Conservation (phyloP, 495 filamentous ascomycete species). For the Eremomyces bilateralis region DNA sequence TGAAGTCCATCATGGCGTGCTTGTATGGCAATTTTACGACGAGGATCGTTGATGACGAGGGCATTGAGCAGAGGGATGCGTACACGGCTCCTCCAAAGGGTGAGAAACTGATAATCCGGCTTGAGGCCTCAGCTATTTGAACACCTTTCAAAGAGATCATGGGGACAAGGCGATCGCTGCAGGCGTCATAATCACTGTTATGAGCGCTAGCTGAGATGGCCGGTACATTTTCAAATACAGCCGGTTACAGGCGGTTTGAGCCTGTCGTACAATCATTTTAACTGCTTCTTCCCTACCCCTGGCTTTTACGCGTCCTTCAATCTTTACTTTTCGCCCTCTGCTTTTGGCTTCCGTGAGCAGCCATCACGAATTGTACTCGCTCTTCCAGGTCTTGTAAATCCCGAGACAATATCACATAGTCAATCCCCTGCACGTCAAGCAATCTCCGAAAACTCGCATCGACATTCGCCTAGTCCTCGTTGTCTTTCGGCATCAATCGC, state of each 20-base stretch:
- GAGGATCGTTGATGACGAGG: constrained; percentile 14
- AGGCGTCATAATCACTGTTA: too few relatives aligned
- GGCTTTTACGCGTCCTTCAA: too few relatives aligned
- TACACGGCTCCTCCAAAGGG: constrained; percentile 20
- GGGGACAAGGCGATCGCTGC: too few relatives aligned
- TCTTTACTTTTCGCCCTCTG: neutral
- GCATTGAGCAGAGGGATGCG: constrained; percentile 17
- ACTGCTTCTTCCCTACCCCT: too few relatives aligned
- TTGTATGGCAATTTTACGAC: constrained; percentile 18
- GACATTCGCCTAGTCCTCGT: constrained; percentile 20
- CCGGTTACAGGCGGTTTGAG: too few relatives aligned
- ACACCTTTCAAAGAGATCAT: too few relatives aligned
- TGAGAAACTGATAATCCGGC: constrained; percentile 11
- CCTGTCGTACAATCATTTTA: too few relatives aligned
- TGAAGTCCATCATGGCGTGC: constrained; percentile 20
- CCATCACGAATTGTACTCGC: constrained; percentile 5
- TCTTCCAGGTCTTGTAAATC: constrained; percentile 2
- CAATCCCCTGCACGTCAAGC: constrained; percentile 9
- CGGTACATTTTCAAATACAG: too few relatives aligned
- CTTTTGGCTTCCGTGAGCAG: neutral
- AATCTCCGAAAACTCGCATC: constrained; percentile 14
- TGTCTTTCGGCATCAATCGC: constrained; percentile 25
- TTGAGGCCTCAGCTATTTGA: too few relatives aligned
- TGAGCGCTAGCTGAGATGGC: too few relatives aligned
- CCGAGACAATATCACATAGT: constrained; percentile 7